Evolutionary conservation across 1,284 basidiomycete genomes (phyloP).

Genomic region (Cyathus olla): DNA sequence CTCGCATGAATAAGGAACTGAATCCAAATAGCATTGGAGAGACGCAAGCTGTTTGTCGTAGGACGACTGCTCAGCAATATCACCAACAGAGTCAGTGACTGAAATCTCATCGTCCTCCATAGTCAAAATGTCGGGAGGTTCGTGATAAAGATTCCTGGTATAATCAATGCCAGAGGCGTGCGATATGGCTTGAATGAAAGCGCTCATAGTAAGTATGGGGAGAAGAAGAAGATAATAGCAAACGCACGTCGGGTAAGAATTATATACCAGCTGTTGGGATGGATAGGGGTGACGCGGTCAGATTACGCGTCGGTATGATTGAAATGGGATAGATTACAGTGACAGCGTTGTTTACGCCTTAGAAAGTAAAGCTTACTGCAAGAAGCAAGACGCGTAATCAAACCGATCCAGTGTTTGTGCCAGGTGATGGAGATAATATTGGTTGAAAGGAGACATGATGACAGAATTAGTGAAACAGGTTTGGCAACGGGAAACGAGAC

Average conservation of each 20-base stretch:
- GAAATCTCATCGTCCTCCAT: conserved; percentile 69
- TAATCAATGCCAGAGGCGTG: conserved; percentile 7
- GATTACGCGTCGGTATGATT: conserved; percentile 38
- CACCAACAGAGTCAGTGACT: conserved; percentile 54
- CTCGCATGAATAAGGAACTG: conserved; percentile 86
- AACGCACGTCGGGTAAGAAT: not conserved
- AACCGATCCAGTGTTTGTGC: not conserved
- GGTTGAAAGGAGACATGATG: too few species aligned
- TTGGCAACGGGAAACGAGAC: not conserved
- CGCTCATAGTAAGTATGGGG: not conserved
- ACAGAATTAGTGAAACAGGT: too few species aligned
- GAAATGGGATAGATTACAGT: conserved; percentile 3
- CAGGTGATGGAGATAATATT: too few species aligned
- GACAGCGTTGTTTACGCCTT: not conserved
- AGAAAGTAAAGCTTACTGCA: conserved; percentile 2
- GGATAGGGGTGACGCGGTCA: conserved; percentile 4
- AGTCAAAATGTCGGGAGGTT: conserved; percentile 11
- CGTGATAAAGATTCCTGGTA: conserved; percentile 13
- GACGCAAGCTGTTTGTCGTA: conserved; percentile 67
- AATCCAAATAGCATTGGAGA: conserved; percentile 72
- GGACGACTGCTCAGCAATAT: conserved; percentile 38
- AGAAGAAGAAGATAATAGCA: conserved; percentile 5
- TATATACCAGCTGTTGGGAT: conserved; percentile 1
- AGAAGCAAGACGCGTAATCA: conserved; percentile 26
- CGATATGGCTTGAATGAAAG: not conserved